Percentiles rank a stretch among this genome's conserved stretches.
phyloP scores from a whole-genome alignment of 2,329 filamentous ascomycete genomes.

The Scytalidium sp. region DNA sequence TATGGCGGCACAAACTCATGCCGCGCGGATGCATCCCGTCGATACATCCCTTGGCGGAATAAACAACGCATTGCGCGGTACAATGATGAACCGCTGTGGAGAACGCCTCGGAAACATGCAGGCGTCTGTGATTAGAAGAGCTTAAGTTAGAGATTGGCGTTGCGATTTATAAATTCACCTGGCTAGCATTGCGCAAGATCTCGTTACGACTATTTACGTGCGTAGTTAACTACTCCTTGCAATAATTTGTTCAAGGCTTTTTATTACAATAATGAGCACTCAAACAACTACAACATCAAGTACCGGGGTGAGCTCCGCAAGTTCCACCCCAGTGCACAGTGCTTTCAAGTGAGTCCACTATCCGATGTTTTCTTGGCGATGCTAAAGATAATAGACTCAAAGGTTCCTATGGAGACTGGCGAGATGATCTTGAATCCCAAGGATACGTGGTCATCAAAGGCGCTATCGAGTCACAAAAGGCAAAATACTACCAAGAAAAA shows the following conservation, averaged over 20 bases:
- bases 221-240: neutral
- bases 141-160: neutral
- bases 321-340: neutral
- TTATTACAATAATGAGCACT: neutral
- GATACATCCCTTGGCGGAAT: neutral
- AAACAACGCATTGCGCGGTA: neutral
- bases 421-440: constrained; percentile 19
- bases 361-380: neutral
- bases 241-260: neutral
- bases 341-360: neutral
- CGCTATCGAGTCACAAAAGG: constrained; percentile 36
- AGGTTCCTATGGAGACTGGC: constrained; percentile 11
- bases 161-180: neutral
- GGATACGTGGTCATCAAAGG: constrained; percentile 42
- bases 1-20: neutral
- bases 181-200: neutral
- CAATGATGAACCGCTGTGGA: neutral
- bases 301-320: neutral
- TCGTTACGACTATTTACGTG: neutral
- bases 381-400: neutral
- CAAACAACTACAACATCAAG: neutral
- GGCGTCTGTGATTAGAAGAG: neutral
- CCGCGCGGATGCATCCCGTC: neutral
- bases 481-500: constrained; percentile 23
- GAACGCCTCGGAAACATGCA: neutral